Evolutionary conservation across 768 basidiomycete species (phyloP).

Genomic region (Suillus tomentosus): DNA sequence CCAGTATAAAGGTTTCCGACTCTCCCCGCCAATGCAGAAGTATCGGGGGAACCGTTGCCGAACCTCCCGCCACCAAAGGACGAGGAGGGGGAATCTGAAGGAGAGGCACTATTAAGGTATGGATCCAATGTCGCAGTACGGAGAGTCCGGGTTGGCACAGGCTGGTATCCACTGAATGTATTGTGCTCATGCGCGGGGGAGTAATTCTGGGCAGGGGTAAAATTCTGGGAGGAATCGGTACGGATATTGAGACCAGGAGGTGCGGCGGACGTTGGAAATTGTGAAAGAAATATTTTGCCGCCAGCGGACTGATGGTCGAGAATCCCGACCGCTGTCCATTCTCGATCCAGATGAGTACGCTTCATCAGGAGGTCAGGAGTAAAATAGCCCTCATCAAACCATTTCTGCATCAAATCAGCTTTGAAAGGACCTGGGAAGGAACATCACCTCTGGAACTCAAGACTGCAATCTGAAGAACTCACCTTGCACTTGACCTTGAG

Average conservation of each 20-base stretch:
- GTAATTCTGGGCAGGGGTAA: constrained; percentile 43
- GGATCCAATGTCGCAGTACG: constrained; percentile 64
- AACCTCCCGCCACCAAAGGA: constrained; percentile 67
- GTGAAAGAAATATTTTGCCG: constrained; percentile 67
- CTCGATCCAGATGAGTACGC: constrained; percentile 66
- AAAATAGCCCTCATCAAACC: constrained; percentile 92
- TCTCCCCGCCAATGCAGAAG: constrained; percentile 54
- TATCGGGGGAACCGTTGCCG: constrained; percentile 70
- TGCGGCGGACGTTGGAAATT: constrained; percentile 38
- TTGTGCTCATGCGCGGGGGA: constrained; percentile 40
- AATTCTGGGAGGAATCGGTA: constrained; percentile 51
- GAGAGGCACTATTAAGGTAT: constrained; percentile 53
- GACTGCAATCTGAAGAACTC: constrained; percentile 16
- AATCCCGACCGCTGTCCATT: constrained; percentile 68
- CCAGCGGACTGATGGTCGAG: constrained; percentile 52
- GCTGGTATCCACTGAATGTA: constrained; percentile 58
- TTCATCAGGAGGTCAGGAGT: constrained; percentile 81
- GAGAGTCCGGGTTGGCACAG: constrained; percentile 61
- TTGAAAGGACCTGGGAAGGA: constrained; percentile 75
- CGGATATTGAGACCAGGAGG: constrained; percentile 59
- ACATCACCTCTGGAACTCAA: not conserved
- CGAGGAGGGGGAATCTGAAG: constrained; percentile 73
- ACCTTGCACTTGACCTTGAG: constrained; percentile 92
- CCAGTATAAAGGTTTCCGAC: constrained; percentile 37
- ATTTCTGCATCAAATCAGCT: constrained; percentile 90